Conservation (phyloP, 2,329 filamentous ascomycete genomes). For the Biscogniauxia mediterranea region DNA sequence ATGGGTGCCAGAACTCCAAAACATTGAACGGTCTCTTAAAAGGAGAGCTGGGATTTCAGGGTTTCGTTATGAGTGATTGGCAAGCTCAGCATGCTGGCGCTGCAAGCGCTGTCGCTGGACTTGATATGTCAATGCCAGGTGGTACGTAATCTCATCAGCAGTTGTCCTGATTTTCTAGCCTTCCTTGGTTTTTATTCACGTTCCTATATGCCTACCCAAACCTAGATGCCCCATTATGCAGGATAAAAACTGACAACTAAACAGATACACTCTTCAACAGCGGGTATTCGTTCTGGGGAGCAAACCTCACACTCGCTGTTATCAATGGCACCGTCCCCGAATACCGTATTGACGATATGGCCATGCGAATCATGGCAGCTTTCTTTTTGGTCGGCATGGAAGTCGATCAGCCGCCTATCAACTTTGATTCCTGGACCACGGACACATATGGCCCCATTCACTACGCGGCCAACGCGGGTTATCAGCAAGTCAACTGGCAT, state of each 20-base stretch:
- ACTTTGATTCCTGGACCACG: slow-evolving; percentile 84
- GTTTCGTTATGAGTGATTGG: slow-evolving; percentile 82
- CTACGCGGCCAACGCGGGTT: slow-evolving; percentile 57
- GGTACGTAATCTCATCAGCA: slow-evolving; percentile 10
- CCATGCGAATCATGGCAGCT: slow-evolving; percentile 73
- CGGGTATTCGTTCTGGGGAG: slow-evolving; percentile 74
- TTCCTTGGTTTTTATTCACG: not conserved
- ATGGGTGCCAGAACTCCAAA: slow-evolving; percentile 76
- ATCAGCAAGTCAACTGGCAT: slow-evolving; percentile 72
- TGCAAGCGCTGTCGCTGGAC: slow-evolving; percentile 64
- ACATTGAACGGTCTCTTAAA: slow-evolving; percentile 75
- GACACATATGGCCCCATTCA: slow-evolving; percentile 74
- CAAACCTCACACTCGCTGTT: slow-evolving; percentile 83
- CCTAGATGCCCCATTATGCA: not conserved
- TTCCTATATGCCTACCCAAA: not conserved
- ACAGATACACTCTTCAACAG: slow-evolving; percentile 71
- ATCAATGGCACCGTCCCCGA: slow-evolving; percentile 86
- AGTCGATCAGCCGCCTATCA: slow-evolving; percentile 55
- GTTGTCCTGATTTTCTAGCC: not conserved
- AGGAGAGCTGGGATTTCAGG: slow-evolving; percentile 76
- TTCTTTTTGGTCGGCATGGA: slow-evolving; percentile 65
- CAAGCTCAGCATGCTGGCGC: slow-evolving; percentile 70
- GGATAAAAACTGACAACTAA: not conserved
- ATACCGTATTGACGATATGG: slow-evolving; percentile 90
- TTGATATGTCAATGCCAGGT: slow-evolving; percentile 89